A percentile compares a stretch with the other conserved stretches of the same genome.
These are phyloP conservation scores for Picea mariana DNA, from an alignment of 83 land plant species.

Conservation along the genomic window DNA sequence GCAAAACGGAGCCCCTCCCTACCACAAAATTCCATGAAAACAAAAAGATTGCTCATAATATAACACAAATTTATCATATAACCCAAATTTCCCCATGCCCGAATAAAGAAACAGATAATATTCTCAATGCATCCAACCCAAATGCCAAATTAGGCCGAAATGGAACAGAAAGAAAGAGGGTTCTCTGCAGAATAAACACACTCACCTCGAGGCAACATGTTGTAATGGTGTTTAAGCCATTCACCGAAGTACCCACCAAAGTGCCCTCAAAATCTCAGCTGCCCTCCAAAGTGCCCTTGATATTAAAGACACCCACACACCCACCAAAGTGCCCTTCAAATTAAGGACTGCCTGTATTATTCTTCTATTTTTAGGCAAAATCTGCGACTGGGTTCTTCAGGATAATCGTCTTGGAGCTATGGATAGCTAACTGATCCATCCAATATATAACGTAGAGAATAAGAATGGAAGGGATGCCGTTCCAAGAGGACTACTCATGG, in stretches of 20 bases:
- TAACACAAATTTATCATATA: background rate
- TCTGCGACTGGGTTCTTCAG: background rate
- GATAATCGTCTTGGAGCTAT: background rate
- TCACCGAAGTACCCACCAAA: background rate
- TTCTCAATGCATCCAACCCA: background rate
- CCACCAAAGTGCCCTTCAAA: background rate
- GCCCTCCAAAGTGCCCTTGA: too few species aligned
- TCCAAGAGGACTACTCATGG: too few species aligned
- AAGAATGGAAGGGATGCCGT: background rate
- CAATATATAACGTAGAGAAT: background rate
- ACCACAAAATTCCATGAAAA: background rate
- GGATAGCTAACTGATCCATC: background rate
- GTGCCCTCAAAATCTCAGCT: too few species aligned
- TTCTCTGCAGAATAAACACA: background rate
- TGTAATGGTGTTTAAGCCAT: background rate
- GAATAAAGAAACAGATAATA: background rate
- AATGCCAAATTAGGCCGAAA: background rate
- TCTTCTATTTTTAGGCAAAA: background rate
- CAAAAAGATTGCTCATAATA: background rate
- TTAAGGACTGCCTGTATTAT: background rate
- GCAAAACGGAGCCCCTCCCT: background rate
- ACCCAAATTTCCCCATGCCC: background rate
- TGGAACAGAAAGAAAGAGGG: background rate
- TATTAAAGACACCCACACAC: background rate
- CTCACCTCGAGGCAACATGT: constrained; percentile 4